These are phyloP conservation scores for Diphasiastrum complanatum DNA, from an alignment of 83 land plant species.

Conservation along the genomic window DNA sequence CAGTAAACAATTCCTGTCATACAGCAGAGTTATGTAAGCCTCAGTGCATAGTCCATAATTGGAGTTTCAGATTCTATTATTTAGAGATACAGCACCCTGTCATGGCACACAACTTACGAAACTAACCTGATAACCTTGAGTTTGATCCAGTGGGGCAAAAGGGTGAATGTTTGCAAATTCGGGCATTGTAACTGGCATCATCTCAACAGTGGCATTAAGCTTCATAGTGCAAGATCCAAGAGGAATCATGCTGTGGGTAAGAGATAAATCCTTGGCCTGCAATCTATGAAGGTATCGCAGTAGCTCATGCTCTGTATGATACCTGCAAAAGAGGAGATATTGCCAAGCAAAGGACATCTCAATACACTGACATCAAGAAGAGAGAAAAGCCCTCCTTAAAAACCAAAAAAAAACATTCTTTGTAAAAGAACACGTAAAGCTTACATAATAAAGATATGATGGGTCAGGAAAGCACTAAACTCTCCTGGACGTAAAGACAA, in stretches of 20 bases:
- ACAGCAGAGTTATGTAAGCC: background rate
- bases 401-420: too few relatives aligned
- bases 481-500: too few relatives aligned
- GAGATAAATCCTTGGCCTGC: slow-evolving; percentile 82
- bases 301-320: slow-evolving; percentile 95
- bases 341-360: too few relatives aligned
- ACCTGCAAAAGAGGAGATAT: slow-evolving; percentile 56
- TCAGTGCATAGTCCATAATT: too few relatives aligned
- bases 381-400: background rate
- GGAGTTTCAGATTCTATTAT: too few relatives aligned
- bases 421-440: too few relatives aligned
- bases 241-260: slow-evolving; percentile 97
- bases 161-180: slow-evolving; percentile 84
- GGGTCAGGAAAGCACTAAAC: too few relatives aligned
- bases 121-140: slow-evolving; percentile 81
- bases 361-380: background rate
- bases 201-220: slow-evolving; percentile 92
- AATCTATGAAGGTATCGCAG: slow-evolving; percentile 77
- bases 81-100: too few relatives aligned
- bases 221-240: slow-evolving; percentile 99
- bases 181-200: slow-evolving; percentile 98
- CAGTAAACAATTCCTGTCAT: slow-evolving; percentile 81
- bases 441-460: too few relatives aligned
- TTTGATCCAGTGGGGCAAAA: slow-evolving; percentile 84
- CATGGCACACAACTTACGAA: too few relatives aligned